Evolutionary conservation across 257 asterid genomes (phyloP), one percentile per base, ranked within the genome.

Genomic region (Nicotiana noctiflora): DNA sequence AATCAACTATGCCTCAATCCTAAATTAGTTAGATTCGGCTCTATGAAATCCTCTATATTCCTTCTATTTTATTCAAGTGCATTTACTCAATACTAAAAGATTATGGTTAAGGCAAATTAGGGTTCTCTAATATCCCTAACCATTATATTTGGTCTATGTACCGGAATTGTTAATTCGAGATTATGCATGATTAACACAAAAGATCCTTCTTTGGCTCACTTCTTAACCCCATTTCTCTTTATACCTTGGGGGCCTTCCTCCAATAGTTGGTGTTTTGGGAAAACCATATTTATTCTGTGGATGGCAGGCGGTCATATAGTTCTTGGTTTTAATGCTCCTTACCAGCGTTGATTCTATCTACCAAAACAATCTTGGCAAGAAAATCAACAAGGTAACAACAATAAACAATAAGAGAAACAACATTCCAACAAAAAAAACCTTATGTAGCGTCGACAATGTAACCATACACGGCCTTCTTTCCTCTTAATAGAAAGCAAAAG

Each of bases 391-490:
- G 40, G 17, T 29, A 79, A 65, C 53, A n/a, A 72, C 51, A 53
- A 60, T 52, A 21, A 84, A 9, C 19, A 21, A 37, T 11, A 65
- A 78, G 67, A 63, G 76, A 67, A 49, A 49, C 78, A 72, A 23
- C 37, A 56, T 53, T 63, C 17, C 19, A 34, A 37, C 15, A 68
- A 79, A 70, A 65, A 65, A 76, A 84, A 95, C 98, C 98, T 95
- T 92, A 93, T 88, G 86, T 91, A 95, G 25, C 95, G 91, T 23
- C 93, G 90, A 82, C 97, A 93, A 86, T 82, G 81, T 84, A 92
- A 66, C 91, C 93, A 89, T 25, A 82, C 87, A 21, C 75, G 86
- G 49, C 93, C 94, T n/a, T 80, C 88, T 84, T 88, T 90, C 91
- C 88, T 93, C 91, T 91, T 89, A 74, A 92, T 65, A 51, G 92